Percentiles rank a stretch among this genome's conserved stretches.
These are phyloP conservation scores for Aspergillaceae sp. DNA, from an alignment of 2,329 filamentous ascomycete genomes.

Conservation along the genomic window DNA sequence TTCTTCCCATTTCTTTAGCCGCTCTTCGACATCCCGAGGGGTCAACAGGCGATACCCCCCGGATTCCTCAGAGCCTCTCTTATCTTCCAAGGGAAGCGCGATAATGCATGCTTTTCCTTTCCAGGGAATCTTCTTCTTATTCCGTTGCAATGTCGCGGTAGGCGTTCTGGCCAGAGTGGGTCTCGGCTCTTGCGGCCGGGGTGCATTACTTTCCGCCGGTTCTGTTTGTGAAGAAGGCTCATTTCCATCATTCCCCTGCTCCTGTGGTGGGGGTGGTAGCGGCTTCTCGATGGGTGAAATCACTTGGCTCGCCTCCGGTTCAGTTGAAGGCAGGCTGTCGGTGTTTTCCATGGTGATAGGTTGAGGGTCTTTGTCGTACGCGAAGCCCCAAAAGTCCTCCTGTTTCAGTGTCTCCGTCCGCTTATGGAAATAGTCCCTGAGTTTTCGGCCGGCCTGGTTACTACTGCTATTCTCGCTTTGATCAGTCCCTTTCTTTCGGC, in stretches of 20 bases:
- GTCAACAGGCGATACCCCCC: conserved; percentile 29
- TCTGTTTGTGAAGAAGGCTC: conserved; percentile 5
- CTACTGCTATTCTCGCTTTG: conserved; percentile 10
- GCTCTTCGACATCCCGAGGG: conserved; percentile 29
- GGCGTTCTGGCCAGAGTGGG: conserved; percentile 10
- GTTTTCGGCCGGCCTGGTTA: conserved; percentile 15
- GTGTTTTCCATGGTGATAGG: conserved; percentile 26
- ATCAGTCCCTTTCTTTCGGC: conserved; percentile 12
- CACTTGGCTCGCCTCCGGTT: conserved; percentile 11
- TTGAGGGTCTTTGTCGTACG: conserved; percentile 33
- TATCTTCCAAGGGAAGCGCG: conserved; percentile 58
- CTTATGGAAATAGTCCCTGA: conserved; percentile 27
- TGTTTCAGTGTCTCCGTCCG: conserved; percentile 36
- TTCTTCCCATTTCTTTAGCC: conserved; percentile 33
- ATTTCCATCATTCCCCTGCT: conserved; percentile 4
- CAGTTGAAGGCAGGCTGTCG: conserved; percentile 14
- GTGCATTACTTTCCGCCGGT: conserved; percentile 4
- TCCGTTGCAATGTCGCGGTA: conserved; percentile 22
- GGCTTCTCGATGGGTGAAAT: conserved; percentile 31
- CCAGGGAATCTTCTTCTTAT: conserved; percentile 67
- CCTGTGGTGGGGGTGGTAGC: conserved; percentile 28
- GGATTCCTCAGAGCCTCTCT: conserved; percentile 46
- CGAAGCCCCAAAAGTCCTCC: conserved; percentile 39
- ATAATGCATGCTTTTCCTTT: conserved; percentile 67
- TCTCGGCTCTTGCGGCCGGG: conserved; percentile 5